Base-by-base conservation (phyloP, 2,329 filamentous ascomycete species). In the Colletotrichum melonis region DNA sequence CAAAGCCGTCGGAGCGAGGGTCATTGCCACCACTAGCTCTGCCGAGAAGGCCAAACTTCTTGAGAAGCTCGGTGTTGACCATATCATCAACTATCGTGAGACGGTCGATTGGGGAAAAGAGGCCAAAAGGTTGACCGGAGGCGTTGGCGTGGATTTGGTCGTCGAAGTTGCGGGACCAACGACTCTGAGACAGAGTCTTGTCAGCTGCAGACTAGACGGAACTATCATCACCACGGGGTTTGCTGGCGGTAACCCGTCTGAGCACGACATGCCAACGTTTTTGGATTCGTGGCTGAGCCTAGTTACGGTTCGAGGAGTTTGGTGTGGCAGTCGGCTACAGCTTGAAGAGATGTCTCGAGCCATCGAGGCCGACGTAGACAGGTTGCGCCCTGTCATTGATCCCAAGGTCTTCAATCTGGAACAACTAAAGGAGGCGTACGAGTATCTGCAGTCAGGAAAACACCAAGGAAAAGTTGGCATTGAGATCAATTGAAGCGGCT, bases 261-360 rank as follows among this genome's bases (percentile, higher is more conserved):
- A 82, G 75, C 11, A 80, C 77, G 64, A 79, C 68, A 67, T 63
- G 19, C 57, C 46, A 56, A 80, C 58, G 68, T 79, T 71, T 76
- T 75, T 63, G 38, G 75, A 66, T 78, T 82, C 73, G 58, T 84
- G 76, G 80, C 82, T 69, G 28, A 81, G 78, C 24, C 63, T 81
- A 12, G 84, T 84, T 78, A 88, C 83, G 0, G 82, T 84, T 7
- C 80, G 88, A 3, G 87, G 86, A 32, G 75, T 89, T 4, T 79
- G 86, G 55, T 84, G 86, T 7, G 88, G 88, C 4, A 86, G 73
- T 76, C 79, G 86, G 19, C 56, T 78, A 3, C 84, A 87, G 80
- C 84, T 89, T 80, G 86, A 89, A 24, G 69, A 72, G 11, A 87
- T 89, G 84, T 84, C 83, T 74, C 79, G 81, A 1, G 86, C 86